These are phyloP conservation scores for Lipomyces starkeyi DNA, from an alignment of 805 yeast species.

Conservation along the genomic window DNA sequence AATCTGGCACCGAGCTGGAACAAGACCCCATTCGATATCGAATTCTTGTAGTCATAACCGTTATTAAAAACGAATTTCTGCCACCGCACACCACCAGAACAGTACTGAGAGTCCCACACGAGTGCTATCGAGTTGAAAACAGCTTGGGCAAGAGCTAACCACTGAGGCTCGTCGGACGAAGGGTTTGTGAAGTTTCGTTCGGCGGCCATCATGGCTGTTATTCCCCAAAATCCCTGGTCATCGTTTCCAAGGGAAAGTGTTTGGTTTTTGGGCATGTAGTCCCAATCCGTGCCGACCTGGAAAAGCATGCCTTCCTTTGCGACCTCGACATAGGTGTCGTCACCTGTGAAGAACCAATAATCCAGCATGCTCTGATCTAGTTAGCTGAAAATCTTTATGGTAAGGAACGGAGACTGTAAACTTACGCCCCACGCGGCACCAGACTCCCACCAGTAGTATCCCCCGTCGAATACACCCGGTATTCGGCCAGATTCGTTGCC, in stretches of 20 bases:
- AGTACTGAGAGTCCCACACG: slow-evolving; percentile 71
- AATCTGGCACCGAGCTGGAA: slow-evolving; percentile 83
- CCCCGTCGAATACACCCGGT: slow-evolving; percentile 82
- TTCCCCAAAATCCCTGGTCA: slow-evolving; percentile 94
- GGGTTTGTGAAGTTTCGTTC: slow-evolving; percentile 84
- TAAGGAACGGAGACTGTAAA: background rate
- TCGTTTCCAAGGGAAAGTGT: slow-evolving; percentile 88
- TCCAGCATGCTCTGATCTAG: slow-evolving; percentile 53
- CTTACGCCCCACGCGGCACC: slow-evolving; percentile 72
- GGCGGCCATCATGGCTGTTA: slow-evolving; percentile 82
- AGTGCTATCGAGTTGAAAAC: slow-evolving; percentile 82
- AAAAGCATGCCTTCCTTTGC: slow-evolving; percentile 65
- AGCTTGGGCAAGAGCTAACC: slow-evolving; percentile 83
- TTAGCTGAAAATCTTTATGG: background rate
- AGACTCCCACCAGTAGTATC: slow-evolving; percentile 97
- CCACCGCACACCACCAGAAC: slow-evolving; percentile 88
- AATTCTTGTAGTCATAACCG: slow-evolving; percentile 85
- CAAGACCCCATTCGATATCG: slow-evolving; percentile 84
- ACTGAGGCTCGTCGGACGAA: slow-evolving; percentile 60
- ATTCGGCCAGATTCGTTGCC: slow-evolving; percentile 72
- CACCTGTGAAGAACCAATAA: slow-evolving; percentile 71
- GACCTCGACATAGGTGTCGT: slow-evolving; percentile 63
- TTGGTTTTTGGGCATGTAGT: slow-evolving; percentile 82
- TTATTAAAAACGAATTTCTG: slow-evolving; percentile 88
- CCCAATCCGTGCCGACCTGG: slow-evolving; percentile 68